A percentile compares a stretch with the other conserved stretches of the same genome.
Conservation (phyloP, 805 yeast species). For the Kuraishia hungarica region DNA sequence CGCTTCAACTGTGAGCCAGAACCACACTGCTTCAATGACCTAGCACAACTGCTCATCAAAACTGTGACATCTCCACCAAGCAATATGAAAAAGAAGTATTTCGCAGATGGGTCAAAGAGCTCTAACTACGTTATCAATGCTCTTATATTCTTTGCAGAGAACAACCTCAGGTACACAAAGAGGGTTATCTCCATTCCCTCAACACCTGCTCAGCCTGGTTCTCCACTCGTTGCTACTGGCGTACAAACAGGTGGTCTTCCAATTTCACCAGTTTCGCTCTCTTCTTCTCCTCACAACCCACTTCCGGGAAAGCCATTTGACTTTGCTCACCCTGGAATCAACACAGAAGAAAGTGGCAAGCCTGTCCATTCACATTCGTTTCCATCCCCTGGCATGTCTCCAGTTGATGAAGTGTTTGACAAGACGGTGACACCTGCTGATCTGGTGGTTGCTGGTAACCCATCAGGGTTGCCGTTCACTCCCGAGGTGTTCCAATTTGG, state of each 20-base stretch:
- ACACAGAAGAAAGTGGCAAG: background rate
- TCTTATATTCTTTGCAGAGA: background rate
- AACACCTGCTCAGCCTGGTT: background rate
- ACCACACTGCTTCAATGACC: background rate
- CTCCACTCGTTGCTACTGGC: background rate
- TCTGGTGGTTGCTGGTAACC: background rate
- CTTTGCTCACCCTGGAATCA: background rate
- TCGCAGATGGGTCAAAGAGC: background rate
- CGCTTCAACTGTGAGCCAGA: background rate
- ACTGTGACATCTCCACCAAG: slow-evolving; percentile 1
- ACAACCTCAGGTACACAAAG: background rate
- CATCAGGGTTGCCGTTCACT: background rate
- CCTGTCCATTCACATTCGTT: background rate
- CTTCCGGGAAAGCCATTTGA: background rate
- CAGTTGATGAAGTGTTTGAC: background rate
- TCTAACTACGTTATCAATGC: background rate
- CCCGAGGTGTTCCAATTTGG: background rate
- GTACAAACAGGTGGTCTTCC: background rate
- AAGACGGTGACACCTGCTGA: background rate
- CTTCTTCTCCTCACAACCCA: slow-evolving; percentile 1
- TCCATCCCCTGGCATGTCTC: background rate
- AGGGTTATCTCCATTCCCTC: background rate
- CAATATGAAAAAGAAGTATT: slow-evolving; percentile 1
- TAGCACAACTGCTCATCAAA: background rate
- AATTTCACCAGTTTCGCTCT: background rate